Evolutionary conservation across 1,139 yeast species (phyloP), one percentile per base, ranked within the genome.

Genomic region (Yamadazyma oceani): DNA sequence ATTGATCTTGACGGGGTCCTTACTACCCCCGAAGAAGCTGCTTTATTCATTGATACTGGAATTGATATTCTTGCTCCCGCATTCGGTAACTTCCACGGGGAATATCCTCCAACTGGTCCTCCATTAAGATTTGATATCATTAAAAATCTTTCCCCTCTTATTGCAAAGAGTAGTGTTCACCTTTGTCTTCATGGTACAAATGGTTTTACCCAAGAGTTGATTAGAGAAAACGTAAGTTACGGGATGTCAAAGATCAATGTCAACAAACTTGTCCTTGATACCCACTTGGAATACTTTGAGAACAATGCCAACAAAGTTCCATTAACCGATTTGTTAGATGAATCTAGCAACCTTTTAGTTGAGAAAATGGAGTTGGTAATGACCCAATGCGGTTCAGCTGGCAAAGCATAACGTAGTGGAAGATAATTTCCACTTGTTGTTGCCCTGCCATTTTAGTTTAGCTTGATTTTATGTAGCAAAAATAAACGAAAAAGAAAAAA

Each of bases 171-270:
- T n/a, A 40, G 37, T 26, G 32, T 41, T 17, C 14, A 39, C 5
- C 39, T 43, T 26, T 43, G 46, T 37, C 43, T 43, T 26, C 46
- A 43, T 22, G 46, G 46, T 3, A 43, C 46, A 4, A 43, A 43
- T 26, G 46, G 39, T n/a, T 43, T 43, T 22, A 41, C 45, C n/a
- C 45, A 44, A 11, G 41, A 41, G 16, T 35, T 43, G 14, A 17
- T 43, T 17, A 22, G 14, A 19, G 24, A 36, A 19, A 43, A 41
- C 25, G 29, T 43, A 15, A 27, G 28, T 11, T 25, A 35, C 23
- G 41, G 41, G 8, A 41, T 43, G 44, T 43, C 46, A 3, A 43
- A 43, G 23, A 35, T 43, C 22, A 43, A 43, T 24, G 46, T 43
- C 17, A 43, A 43, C 23, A 39, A 41, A 22, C 31, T 43, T 12